A percentile compares a stretch with the other conserved stretches of the same genome.
phyloP scores from a whole-genome alignment of 352 stramenopile species.

The Pythium sukuiense region DNA sequence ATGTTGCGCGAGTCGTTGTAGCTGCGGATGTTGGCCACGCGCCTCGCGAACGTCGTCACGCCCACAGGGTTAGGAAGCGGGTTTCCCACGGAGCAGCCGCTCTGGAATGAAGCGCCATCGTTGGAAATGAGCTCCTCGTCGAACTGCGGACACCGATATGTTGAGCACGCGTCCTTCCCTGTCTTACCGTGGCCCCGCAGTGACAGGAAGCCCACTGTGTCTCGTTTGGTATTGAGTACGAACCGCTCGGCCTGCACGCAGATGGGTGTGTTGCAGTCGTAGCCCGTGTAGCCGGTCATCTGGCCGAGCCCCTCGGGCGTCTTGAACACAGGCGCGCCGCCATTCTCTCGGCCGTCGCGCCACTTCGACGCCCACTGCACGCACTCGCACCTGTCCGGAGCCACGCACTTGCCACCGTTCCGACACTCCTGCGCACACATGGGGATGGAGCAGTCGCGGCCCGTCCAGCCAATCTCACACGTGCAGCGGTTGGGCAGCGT shows the following conservation, averaged over 20 bases:
- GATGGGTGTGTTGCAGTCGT: slow-evolving; percentile 96
- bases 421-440: slow-evolving; percentile 92
- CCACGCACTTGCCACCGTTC: slow-evolving; percentile 74
- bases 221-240: slow-evolving; percentile 82
- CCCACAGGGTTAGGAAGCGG: slow-evolving; percentile 52
- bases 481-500: slow-evolving; percentile 91
- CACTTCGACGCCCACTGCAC: slow-evolving; percentile 88
- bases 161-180: slow-evolving; percentile 39
- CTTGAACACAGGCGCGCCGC: slow-evolving; percentile 89
- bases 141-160: slow-evolving; percentile 80
- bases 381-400: slow-evolving; percentile 88
- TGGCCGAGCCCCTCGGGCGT: slow-evolving; percentile 90
- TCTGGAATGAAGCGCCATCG: slow-evolving; percentile 93
- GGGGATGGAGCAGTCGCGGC: slow-evolving; percentile 82
- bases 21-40: slow-evolving; percentile 51
- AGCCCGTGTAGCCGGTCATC: slow-evolving; percentile 93
- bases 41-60: slow-evolving; percentile 31
- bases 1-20: slow-evolving; percentile 63
- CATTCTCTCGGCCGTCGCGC: slow-evolving; percentile 88
- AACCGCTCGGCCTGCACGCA: slow-evolving; percentile 93
- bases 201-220: slow-evolving; percentile 36
- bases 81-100: slow-evolving; percentile 85
- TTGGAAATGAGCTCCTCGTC: slow-evolving; percentile 90
- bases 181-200: slow-evolving; percentile 61
- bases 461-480: slow-evolving; percentile 91